Conservation (phyloP, 192 early-diverging fungal species). For the Coemansia sp. region DNA sequence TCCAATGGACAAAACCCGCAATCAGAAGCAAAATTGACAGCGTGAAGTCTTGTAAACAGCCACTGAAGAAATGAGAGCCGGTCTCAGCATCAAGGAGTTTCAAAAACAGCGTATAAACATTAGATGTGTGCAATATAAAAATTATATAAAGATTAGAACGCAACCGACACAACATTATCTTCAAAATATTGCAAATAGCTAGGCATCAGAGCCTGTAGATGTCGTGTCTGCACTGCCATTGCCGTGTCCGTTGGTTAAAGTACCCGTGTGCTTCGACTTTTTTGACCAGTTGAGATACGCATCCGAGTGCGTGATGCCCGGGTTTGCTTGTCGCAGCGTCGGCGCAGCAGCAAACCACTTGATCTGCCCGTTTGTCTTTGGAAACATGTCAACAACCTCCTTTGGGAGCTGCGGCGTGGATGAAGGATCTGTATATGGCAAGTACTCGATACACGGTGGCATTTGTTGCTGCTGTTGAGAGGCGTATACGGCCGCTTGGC, state of each 20-base stretch:
- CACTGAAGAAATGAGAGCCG: too few species aligned
- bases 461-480: conserved; percentile 23
- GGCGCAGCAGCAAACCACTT: conserved; percentile 49
- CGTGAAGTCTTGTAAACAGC: too few species aligned
- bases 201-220: neutral
- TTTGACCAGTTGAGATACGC: conserved; percentile 37
- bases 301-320: conserved; percentile 21
- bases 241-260: neutral
- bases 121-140: too few species aligned
- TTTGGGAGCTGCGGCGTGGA: conserved; percentile 30
- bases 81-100: too few species aligned
- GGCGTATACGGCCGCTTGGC: neutral
- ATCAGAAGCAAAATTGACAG: too few species aligned
- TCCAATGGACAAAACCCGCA: too few species aligned
- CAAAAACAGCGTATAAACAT: too few species aligned
- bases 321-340: neutral
- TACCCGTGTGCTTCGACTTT: neutral
- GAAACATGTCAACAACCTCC: conserved; percentile 36
- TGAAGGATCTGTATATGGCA: conserved; percentile 23
- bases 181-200: neutral
- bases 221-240: neutral
- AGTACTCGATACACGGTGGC: conserved; percentile 1
- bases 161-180: neutral
- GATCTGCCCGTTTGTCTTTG: conserved; percentile 29
- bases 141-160: too few species aligned